Base-by-base conservation (phyloP, 345 rosid genomes). In the Citrus unshiu region DNA sequence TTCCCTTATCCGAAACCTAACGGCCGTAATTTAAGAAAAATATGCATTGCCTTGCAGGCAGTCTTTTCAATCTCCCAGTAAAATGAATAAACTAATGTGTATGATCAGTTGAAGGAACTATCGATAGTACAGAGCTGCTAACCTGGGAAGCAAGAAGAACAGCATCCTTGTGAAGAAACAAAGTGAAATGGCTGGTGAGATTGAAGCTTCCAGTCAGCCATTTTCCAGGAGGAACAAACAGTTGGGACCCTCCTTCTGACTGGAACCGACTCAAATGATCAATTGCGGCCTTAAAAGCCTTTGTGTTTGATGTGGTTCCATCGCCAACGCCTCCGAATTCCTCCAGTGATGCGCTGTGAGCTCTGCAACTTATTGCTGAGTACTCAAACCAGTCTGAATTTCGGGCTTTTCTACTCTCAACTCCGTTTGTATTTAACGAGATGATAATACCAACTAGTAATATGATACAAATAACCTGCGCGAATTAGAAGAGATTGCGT, bases 291-390 rank as follows among this genome's bases (percentile, higher is more conserved):
- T 86, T 81, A 67, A 95, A 95, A 18, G 93, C 98, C 34, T 83
- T 78, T 22, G 98, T 95, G 79, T 93, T 95, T 51, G 85, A 85
- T 43, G 95, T 95, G 21, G 72, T 84, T 34, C 99, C 98, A 74
- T 95, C 98, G 3, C 94, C 94, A 13, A 91, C 95, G 9, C 90
- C 99, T 7, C 99, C 98, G 60, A 95, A 93, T 72, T 95, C 97
- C 34, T 89, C 86, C 57, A 95, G 57, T 4, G 90, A 83, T 13
- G 97, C 98, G 37, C 83, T 90, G 84, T 95, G 89, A 19, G 89
- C 90, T 14, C 99, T 89, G 84, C 98, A 92, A 8, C 84, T 85
- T 14, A 88, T 72, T 16, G 95, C 94, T 5, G 81, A 39, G 81
- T 90, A 92, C 68, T 82, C 81, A 1, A 88, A 84, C 46, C 57